Conservation (phyloP, 768 basidiomycete genomes). For the Fistulinella prunicolor region DNA sequence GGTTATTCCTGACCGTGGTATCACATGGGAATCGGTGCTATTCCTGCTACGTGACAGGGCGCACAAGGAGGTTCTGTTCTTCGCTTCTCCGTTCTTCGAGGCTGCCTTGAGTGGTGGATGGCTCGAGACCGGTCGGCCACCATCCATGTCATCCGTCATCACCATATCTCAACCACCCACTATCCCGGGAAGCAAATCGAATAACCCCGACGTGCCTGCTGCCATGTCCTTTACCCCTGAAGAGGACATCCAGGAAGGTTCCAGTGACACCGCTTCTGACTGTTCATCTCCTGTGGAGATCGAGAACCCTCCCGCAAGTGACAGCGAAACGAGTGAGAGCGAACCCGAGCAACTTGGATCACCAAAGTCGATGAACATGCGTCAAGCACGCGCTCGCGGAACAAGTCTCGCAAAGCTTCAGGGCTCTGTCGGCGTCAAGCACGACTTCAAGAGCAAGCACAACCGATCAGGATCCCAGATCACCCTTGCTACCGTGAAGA, state of each 20-base stretch:
- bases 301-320: slow-evolving; percentile 35
- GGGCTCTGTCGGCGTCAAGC: slow-evolving; percentile 27
- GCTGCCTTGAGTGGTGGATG: slow-evolving; percentile 87
- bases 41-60: slow-evolving; percentile 50
- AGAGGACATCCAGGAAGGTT: slow-evolving; percentile 41
- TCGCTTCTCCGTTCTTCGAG: slow-evolving; percentile 94
- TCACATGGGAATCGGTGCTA: slow-evolving; percentile 6
- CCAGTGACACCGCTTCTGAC: slow-evolving; percentile 35
- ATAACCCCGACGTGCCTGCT: slow-evolving; percentile 39
- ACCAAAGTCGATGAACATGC: slow-evolving; percentile 12
- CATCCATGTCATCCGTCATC: slow-evolving; percentile 77
- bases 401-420: slow-evolving; percentile 63
- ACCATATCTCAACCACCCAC: slow-evolving; percentile 77
- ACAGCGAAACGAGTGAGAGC: slow-evolving; percentile 35
- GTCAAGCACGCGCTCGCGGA: slow-evolving; percentile 42
- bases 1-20: neutral
- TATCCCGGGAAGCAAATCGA: slow-evolving; percentile 47
- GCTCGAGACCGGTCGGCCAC: slow-evolving; percentile 83
- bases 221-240: slow-evolving; percentile 63
- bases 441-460: slow-evolving; percentile 24
- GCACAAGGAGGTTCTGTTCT: slow-evolving; percentile 88
- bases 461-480: slow-evolving; percentile 26
- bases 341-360: slow-evolving; percentile 31
- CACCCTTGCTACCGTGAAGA: slow-evolving; percentile 40
- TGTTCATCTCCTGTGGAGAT: slow-evolving; percentile 41